phyloP scores from a whole-genome alignment of 1,284 basidiomycete genomes.

The Ustilago bromivora region DNA sequence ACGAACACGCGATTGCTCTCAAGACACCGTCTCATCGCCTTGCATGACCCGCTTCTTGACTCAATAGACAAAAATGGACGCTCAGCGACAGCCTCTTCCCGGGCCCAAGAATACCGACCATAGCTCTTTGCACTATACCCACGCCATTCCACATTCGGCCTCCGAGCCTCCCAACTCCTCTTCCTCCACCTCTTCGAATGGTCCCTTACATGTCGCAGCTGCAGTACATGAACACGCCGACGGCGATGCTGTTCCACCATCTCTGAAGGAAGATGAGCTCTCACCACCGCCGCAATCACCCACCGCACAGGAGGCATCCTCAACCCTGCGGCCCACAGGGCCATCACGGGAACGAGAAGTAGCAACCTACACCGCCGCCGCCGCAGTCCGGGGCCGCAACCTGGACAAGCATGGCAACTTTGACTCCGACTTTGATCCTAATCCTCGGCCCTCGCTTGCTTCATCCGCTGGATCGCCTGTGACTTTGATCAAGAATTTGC shows the following conservation, averaged over 20 bases:
- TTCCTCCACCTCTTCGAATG: not conserved
- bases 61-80: constrained; percentile 10
- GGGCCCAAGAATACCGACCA: constrained; percentile 4
- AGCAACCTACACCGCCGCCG: constrained; percentile 33
- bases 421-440: constrained; percentile 18
- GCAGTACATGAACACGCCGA: not conserved
- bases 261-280: not conserved
- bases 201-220: not conserved
- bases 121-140: constrained; percentile 15
- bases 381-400: constrained; percentile 17
- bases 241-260: not conserved
- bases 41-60: not conserved
- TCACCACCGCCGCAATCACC: constrained; percentile 13
- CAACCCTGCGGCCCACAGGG: constrained; percentile 13
- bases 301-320: constrained; percentile 23
- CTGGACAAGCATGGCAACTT: constrained; percentile 25
- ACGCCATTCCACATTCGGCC: constrained; percentile 31
- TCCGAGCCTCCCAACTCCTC: constrained; percentile 27
- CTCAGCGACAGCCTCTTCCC: constrained; percentile 5
- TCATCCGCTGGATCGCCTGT: constrained; percentile 17
- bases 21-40: not conserved
- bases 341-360: constrained; percentile 16
- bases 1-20: not conserved
- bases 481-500: constrained; percentile 27
- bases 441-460: constrained; percentile 5